Conservation (phyloP, 176 grass and related monocot species). For the Avena eriantha region DNA sequence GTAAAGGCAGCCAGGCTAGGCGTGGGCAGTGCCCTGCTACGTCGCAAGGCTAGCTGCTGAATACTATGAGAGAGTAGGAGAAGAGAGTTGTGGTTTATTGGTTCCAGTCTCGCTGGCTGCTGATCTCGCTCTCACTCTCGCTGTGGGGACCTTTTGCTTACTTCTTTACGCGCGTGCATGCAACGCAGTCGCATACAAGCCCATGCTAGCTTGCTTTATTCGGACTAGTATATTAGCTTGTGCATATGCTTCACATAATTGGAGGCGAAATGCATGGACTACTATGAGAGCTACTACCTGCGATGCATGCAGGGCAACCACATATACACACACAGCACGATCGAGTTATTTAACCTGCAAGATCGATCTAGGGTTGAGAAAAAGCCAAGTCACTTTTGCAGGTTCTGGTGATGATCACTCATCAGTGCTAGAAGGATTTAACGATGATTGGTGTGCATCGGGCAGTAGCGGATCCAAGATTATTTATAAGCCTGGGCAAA, state of each 20-base stretch:
- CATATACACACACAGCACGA: background rate
- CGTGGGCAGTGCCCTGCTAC: background rate
- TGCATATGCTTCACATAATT: conserved; percentile 16
- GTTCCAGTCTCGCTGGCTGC: background rate
- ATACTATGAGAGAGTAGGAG: background rate
- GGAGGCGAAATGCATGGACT: background rate
- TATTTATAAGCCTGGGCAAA: too few species aligned
- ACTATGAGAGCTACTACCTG: background rate
- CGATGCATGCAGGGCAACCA: background rate
- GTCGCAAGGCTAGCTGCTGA: too few species aligned
- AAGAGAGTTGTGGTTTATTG: background rate
- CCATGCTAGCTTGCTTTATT: background rate
- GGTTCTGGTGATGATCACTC: background rate
- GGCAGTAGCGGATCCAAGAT: too few species aligned
- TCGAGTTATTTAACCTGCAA: background rate
- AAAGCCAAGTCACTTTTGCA: conserved; percentile 9
- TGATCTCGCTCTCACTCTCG: background rate
- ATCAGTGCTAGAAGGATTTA: background rate
- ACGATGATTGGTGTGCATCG: conserved; percentile 7
- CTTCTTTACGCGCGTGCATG: conserved; percentile 11
- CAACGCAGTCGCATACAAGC: background rate
- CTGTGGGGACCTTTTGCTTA: conserved; percentile 3
- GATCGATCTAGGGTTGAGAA: background rate
- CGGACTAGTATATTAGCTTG: background rate
- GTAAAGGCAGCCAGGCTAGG: background rate